A percentile compares a stretch with the other conserved stretches of the same genome.
phyloP scores from a whole-genome alignment of 2,329 filamentous ascomycete genomes.

The Monosporascus ibericus region DNA sequence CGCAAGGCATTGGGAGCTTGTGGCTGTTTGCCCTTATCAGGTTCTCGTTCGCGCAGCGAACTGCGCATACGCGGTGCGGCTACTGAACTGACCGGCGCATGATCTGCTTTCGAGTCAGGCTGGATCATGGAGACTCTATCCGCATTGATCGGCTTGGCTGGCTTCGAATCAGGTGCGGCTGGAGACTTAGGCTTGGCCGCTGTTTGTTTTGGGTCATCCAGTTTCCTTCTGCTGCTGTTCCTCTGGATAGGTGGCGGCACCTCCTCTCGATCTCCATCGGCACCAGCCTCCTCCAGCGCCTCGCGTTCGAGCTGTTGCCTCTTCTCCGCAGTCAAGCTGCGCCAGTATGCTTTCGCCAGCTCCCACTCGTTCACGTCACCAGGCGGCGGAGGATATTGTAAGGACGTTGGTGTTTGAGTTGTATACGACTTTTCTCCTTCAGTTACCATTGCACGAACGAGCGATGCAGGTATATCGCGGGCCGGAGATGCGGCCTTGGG shows the following conservation, averaged over 20 bases:
- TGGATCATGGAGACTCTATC: constrained; percentile 15
- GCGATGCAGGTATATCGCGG: constrained; percentile 1
- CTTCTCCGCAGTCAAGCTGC: constrained; percentile 55
- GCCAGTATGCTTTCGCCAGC: constrained; percentile 64
- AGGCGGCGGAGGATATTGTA: background rate
- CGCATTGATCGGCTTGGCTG: constrained; percentile 5
- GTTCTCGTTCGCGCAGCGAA: constrained; percentile 37
- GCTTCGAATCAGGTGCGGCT: constrained; percentile 20
- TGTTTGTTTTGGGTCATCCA: constrained; percentile 28
- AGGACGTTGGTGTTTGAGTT: background rate
- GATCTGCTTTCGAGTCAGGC: constrained; percentile 22
- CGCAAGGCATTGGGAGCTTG: constrained; percentile 18
- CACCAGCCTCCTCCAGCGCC: constrained; percentile 45
- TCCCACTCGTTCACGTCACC: constrained; percentile 53
- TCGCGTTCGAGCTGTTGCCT: constrained; percentile 56
- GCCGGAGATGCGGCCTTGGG: constrained; percentile 36
- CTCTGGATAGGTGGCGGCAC: constrained; percentile 18
- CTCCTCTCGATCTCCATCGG: constrained; percentile 39
- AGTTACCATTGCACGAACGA: background rate
- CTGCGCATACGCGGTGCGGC: constrained; percentile 33
- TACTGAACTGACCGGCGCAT: constrained; percentile 11
- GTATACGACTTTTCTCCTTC: background rate
- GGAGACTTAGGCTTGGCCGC: constrained; percentile 5
- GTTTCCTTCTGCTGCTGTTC: constrained; percentile 32
- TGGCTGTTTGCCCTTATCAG: constrained; percentile 6